Evolutionary conservation across 2,329 filamentous ascomycete species (phyloP).

Genomic region (Colletotrichum orbiculare): DNA sequence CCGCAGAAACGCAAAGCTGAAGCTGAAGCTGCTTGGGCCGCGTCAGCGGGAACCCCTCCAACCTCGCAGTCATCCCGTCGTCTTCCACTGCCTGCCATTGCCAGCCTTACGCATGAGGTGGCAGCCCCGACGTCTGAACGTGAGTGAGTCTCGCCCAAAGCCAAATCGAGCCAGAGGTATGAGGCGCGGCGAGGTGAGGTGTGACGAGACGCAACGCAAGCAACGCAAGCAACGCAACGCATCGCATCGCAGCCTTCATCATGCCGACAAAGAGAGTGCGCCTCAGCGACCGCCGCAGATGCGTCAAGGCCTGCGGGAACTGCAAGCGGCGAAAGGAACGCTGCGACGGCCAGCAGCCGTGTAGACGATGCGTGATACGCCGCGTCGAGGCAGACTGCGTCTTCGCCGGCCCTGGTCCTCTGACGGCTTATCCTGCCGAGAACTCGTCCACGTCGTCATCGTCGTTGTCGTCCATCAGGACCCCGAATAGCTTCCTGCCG

Average conservation of each 20-base stretch:
- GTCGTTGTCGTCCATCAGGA: constrained; percentile 6
- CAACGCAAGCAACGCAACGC: no score
- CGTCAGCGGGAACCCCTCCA: background rate
- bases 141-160: no score
- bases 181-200: no score
- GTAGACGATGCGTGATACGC: constrained; percentile 41
- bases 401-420: constrained; percentile 31
- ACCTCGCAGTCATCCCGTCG: background rate
- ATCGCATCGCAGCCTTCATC: no score
- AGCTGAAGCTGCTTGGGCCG: constrained; percentile 19
- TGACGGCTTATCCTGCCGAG: constrained; percentile 1
- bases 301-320: constrained; percentile 41
- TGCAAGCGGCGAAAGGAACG: constrained; percentile 46
- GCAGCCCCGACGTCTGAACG: no score
- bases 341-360: constrained; percentile 43
- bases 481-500: background rate
- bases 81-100: constrained; percentile 3
- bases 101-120: background rate
- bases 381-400: constrained; percentile 39
- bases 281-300: constrained; percentile 41
- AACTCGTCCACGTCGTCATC: background rate
- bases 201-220: no score
- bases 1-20: constrained; percentile 14
- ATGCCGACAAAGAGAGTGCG: constrained; percentile 41
- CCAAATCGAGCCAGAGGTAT: no score